phyloP scores from a whole-genome alignment of 768 basidiomycete genomes.

The Royoungia palumana region DNA sequence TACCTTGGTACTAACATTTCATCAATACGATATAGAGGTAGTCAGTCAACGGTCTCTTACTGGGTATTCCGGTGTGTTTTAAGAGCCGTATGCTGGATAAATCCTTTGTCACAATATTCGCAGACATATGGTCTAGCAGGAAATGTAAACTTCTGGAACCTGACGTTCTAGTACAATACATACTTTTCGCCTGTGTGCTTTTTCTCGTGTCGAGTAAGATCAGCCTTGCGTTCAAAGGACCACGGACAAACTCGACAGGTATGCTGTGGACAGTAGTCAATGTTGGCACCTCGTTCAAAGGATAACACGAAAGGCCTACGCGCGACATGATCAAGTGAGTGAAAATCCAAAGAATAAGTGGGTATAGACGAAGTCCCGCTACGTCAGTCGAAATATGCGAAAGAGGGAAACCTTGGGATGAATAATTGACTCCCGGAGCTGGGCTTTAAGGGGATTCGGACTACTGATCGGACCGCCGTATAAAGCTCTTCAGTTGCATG shows the following conservation, averaged over 20 bases:
- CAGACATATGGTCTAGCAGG: slow-evolving; percentile 51
- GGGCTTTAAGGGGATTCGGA: slow-evolving; percentile 21
- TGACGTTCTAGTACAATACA: slow-evolving; percentile 2
- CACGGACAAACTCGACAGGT: slow-evolving; percentile 46
- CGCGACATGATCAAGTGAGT: slow-evolving; percentile 19
- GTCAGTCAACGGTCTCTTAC: slow-evolving; percentile 38
- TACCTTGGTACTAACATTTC: slow-evolving; percentile 39
- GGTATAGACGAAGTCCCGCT: slow-evolving; percentile 43
- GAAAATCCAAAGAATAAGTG: slow-evolving; percentile 12
- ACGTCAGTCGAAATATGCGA: slow-evolving; percentile 32
- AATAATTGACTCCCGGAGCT: background rate
- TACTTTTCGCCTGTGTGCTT: slow-evolving; percentile 53
- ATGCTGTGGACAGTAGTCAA: slow-evolving; percentile 27
- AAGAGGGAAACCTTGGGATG: slow-evolving; percentile 4
- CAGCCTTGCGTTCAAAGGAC: slow-evolving; percentile 53
- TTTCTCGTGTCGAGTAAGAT: slow-evolving; percentile 54
- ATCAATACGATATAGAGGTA: slow-evolving; percentile 8
- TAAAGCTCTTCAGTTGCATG: slow-evolving; percentile 8
- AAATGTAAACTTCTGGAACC: background rate
- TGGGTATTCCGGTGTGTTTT: slow-evolving; percentile 65
- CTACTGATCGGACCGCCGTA: slow-evolving; percentile 9
- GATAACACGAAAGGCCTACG: slow-evolving; percentile 7
- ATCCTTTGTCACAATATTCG: slow-evolving; percentile 48
- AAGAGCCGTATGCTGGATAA: slow-evolving; percentile 58
- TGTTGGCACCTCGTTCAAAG: background rate